Evolutionary conservation across 1,284 basidiomycete species (phyloP).

Genomic region (Stygiomarasmius scandens): DNA sequence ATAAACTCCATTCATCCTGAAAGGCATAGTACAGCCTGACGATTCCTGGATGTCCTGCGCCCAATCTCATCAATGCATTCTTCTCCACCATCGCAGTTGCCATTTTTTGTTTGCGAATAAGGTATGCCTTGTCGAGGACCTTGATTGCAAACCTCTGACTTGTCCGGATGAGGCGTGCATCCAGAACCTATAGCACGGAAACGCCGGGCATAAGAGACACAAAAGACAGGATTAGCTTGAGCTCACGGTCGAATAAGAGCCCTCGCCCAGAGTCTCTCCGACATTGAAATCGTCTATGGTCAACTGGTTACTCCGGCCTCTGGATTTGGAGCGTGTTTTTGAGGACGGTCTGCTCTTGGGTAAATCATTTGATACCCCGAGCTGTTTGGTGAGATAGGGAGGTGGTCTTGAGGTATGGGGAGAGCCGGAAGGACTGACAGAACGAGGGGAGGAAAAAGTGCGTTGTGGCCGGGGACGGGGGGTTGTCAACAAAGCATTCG

Average conservation of each 20-base stretch:
- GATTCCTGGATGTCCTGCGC: constrained; percentile 79
- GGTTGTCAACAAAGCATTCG: constrained; percentile 45
- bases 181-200: constrained; percentile 54
- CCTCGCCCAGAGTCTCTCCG: constrained; percentile 72
- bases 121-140: constrained; percentile 75
- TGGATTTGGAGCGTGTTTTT: constrained; percentile 36
- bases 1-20: constrained; percentile 83
- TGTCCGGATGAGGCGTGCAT: constrained; percentile 55
- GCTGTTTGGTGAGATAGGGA: constrained; percentile 61
- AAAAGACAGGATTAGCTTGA: constrained; percentile 1
- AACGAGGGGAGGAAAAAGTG: constrained; percentile 68
- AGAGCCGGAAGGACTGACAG: constrained; percentile 51
- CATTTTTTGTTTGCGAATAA: constrained; percentile 68
- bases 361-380: constrained; percentile 47
- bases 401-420: constrained; percentile 52
- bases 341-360: constrained; percentile 24
- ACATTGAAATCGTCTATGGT: constrained; percentile 70
- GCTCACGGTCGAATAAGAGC: constrained; percentile 78
- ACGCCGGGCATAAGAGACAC: constrained; percentile 10
- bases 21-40: constrained; percentile 83
- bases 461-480: constrained; percentile 60
- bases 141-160: constrained; percentile 76
- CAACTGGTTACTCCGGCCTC: constrained; percentile 48
- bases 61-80: constrained; percentile 60
- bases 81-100: constrained; percentile 68